Conservation (phyloP, 768 basidiomycete genomes). For the Lentinus brumalis region DNA sequence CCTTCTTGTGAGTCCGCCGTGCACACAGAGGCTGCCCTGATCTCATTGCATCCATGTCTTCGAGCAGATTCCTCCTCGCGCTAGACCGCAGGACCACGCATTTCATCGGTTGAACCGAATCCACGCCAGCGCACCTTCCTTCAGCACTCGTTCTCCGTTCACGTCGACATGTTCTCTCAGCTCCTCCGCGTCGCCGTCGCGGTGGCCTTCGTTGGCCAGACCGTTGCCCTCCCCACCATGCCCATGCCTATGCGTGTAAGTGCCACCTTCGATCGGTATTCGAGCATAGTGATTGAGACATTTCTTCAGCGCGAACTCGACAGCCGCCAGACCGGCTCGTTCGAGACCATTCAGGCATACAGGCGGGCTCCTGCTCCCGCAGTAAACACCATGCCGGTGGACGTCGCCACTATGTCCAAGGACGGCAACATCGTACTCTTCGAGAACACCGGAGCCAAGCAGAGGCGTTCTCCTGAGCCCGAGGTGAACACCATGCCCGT, state of each 20-base stretch:
- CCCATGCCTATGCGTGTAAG: conserved; percentile 45
- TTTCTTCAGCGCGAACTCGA: conserved; percentile 25
- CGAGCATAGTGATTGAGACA: not conserved
- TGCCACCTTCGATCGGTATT: not conserved
- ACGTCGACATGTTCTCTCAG: conserved; percentile 37
- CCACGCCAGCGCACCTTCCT: conserved; percentile 22
- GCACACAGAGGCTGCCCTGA: not conserved
- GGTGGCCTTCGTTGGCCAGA: conserved; percentile 46
- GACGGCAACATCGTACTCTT: conserved; percentile 37
- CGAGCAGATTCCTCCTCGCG: conserved; percentile 21
- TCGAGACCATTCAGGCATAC: conserved; percentile 49
- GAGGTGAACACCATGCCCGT: conserved; percentile 33
- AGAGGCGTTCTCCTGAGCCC: conserved; percentile 15
- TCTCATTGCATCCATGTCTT: conserved; percentile 1
- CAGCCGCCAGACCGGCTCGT: conserved; percentile 33
- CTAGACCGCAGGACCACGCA: conserved; percentile 39
- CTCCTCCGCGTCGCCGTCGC: conserved; percentile 43
- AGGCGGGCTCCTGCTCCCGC: conserved; percentile 24
- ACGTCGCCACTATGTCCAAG: conserved; percentile 35
- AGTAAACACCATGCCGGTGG: conserved; percentile 34
- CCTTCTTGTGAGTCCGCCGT: conserved; percentile 21
- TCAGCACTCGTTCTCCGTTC: conserved; percentile 23
- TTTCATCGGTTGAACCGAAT: conserved; percentile 32
- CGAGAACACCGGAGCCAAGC: conserved; percentile 5
- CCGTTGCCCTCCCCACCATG: conserved; percentile 40